Percentiles rank a stretch among this genome's conserved stretches.
phyloP scores from a whole-genome alignment of 2,329 filamentous ascomycete genomes.

The Lachnellula willkommii region DNA sequence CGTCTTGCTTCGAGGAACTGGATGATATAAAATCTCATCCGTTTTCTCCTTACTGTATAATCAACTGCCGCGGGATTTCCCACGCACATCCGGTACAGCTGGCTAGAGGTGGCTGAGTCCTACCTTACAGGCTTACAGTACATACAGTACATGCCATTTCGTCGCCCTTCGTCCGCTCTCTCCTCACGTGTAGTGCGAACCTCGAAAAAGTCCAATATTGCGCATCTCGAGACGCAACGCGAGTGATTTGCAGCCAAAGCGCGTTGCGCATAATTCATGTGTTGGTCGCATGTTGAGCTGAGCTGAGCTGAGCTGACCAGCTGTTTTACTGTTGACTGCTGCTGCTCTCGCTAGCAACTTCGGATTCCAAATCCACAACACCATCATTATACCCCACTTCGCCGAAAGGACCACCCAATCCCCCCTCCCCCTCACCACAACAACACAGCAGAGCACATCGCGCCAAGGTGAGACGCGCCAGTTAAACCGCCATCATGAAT shows the following conservation, averaged over 20 bases:
- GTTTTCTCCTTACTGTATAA: background rate
- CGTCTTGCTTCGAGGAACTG: background rate
- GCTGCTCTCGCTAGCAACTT: constrained; percentile 9
- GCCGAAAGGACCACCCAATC: constrained; percentile 8
- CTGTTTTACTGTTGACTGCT: background rate
- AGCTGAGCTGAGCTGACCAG: no score
- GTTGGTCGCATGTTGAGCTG: constrained; percentile 8
- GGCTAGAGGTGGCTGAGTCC: constrained; percentile 2
- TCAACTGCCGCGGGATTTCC: no score
- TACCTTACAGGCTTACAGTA: background rate
- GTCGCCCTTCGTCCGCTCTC: background rate
- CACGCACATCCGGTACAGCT: background rate
- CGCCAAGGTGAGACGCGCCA: constrained; percentile 23
- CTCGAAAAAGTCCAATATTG: constrained; percentile 1
- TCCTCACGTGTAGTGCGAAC: constrained; percentile 10
- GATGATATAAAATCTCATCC: background rate
- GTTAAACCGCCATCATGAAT: constrained; percentile 40
- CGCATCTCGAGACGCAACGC: constrained; percentile 16
- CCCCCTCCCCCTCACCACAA: constrained; percentile 4
- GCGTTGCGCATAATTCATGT: constrained; percentile 10
- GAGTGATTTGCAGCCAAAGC: constrained; percentile 14
- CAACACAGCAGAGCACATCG: constrained; percentile 7
- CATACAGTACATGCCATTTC: background rate
- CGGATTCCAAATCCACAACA: constrained; percentile 7
- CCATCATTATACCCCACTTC: constrained; percentile 16